Evolutionary conservation across 805 yeast species (phyloP), one percentile per base, ranked within the genome.

Genomic region (Myxozyma melibiosi): DNA sequence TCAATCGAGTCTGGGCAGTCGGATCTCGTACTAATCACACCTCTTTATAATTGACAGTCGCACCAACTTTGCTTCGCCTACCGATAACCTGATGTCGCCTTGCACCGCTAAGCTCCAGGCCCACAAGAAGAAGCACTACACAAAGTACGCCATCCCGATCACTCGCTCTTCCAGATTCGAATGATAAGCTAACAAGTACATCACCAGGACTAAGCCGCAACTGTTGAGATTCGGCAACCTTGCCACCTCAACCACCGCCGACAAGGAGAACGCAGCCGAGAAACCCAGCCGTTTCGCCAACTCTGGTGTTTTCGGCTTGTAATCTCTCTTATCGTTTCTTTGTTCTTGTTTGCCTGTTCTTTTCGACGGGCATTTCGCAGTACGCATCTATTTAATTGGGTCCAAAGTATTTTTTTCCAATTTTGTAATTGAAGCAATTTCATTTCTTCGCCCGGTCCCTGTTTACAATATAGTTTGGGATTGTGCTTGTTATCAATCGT

Each of bases 71-170:
- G 72, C 81, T 6, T 81, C 85, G 13, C 86, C 86, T 42, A 83
- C 87, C 2, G 87, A 83, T 64, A 78, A 73, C 47, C 61, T 82
- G 61, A 68, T 82, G 68, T 81, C 85, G 2, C 86, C 86, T 28
- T 80, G 85, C 65, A 76, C 85, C 1, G 79, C 80, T 61, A 82
- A 80, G 67, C 68, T 83, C 58, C 79, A 69, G 58, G 78, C 78
- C 35, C 84, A 80, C 62, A 79, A 76, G 68, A 70, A 67, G 66
- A 69, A 74, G 65, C 78, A 74, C 60, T 66, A 70, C 53, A 68
- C 70, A 38, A 71, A 66, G 77, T 73, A 66, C 48, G 77, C 66
- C 25, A 14, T 30, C 14, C 9, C 31, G 6, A 1, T 27, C 8
- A 6, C 11, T 18, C 40, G 16, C 40, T 20, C 18, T 8, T 22